These are phyloP conservation scores for Penicillium griseofulvum DNA, from an alignment of 2,329 filamentous ascomycete species.

Conservation along the genomic window DNA sequence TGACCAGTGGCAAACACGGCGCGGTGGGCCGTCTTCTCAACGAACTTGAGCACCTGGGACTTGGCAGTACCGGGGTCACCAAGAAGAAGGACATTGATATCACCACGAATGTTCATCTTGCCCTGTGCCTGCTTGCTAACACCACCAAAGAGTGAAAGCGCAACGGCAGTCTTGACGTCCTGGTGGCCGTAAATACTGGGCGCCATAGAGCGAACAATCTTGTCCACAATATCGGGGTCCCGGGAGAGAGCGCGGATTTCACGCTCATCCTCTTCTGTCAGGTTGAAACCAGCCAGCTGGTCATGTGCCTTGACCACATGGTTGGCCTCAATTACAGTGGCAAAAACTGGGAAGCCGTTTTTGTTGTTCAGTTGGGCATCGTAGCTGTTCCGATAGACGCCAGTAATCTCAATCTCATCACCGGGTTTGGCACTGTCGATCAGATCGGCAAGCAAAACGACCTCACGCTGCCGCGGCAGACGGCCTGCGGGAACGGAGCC, in stretches of 20 bases:
- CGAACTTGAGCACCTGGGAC: constrained; percentile 94
- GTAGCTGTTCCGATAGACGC: constrained; percentile 97
- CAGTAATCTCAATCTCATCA: constrained; percentile 95
- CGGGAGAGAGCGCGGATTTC: constrained; percentile 82
- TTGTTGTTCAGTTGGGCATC: constrained; percentile 97
- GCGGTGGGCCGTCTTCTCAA: constrained; percentile 94
- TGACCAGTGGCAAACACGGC: constrained; percentile 98
- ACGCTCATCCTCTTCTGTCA: constrained; percentile 93
- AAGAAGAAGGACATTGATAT: constrained; percentile 95
- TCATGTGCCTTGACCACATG: constrained; percentile 96
- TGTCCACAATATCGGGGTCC: constrained; percentile 89
- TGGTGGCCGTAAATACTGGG: constrained; percentile 96
- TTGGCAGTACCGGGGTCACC: constrained; percentile 98
- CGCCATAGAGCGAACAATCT: constrained; percentile 87
- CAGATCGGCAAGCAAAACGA: constrained; percentile 93
- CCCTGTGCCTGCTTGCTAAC: constrained; percentile 89
- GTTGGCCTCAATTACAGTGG: constrained; percentile 95
- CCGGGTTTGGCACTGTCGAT: constrained; percentile 96
- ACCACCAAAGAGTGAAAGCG: constrained; percentile 89
- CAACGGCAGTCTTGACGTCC: constrained; percentile 96
- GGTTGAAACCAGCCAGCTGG: constrained; percentile 90
- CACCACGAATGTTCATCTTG: constrained; percentile 85
- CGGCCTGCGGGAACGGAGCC: constrained; percentile 95
- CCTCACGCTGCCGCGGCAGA: constrained; percentile 86
- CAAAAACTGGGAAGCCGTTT: constrained; percentile 97